Evolutionary conservation across 495 filamentous ascomycete species (phyloP).

Genomic region (Neurospora tetraspora): DNA sequence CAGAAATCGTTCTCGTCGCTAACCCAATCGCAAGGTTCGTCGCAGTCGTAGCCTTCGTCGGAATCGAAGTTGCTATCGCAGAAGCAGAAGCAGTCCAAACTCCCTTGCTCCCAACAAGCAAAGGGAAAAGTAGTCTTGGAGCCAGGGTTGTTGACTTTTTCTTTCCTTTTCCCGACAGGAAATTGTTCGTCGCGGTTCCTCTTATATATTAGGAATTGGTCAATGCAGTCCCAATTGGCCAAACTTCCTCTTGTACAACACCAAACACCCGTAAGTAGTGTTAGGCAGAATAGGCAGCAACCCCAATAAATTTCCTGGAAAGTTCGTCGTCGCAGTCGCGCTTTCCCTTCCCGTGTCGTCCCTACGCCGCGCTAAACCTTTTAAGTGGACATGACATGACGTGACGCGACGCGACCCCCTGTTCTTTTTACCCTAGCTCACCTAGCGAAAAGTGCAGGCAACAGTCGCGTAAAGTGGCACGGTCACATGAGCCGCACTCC

Average conservation of each 20-base stretch:
- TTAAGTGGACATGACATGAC: background rate
- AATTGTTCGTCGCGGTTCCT: background rate
- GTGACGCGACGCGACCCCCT: conserved; percentile 9
- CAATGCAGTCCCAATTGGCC: no score
- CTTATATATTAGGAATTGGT: background rate
- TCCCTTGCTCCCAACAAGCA: background rate
- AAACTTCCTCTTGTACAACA: no score
- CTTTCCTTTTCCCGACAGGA: background rate
- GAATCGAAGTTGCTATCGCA: background rate
- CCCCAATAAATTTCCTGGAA: no score
- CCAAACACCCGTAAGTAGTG: no score
- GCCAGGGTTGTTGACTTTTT: conserved; percentile 1
- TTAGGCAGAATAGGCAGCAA: no score
- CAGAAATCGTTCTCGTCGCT: background rate
- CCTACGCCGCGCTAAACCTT: background rate
- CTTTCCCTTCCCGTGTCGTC: background rate
- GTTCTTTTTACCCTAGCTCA: background rate
- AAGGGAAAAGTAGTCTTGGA: conserved; percentile 1
- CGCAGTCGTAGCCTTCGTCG: background rate
- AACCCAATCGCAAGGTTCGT: no score
- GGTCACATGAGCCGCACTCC: conserved; percentile 5
- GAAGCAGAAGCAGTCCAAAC: background rate
- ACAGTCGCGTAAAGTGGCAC: conserved; percentile 17
- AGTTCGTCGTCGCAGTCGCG: background rate
- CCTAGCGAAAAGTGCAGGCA: background rate